Evolutionary conservation across 768 basidiomycete species (phyloP).

Genomic region (Rhizopogon roseolus): DNA sequence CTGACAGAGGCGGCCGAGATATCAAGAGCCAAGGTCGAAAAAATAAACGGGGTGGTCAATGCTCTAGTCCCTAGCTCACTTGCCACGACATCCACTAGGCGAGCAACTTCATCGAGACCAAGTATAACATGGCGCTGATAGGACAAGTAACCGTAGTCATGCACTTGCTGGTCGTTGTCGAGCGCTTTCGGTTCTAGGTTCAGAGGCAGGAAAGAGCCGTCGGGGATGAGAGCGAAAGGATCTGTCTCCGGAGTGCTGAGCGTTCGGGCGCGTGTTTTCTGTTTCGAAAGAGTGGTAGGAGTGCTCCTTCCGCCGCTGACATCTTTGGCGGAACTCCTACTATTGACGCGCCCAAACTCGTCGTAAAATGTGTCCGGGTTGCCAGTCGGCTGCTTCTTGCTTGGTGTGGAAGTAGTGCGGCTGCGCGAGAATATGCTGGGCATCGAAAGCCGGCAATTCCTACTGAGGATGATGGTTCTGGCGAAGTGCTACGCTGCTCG

Average conservation of each 20-base stretch:
- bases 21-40: constrained; percentile 85
- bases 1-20: constrained; percentile 70
- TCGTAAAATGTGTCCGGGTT: constrained; percentile 33
- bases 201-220: constrained; percentile 51
- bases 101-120: constrained; percentile 66
- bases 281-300: constrained; percentile 20
- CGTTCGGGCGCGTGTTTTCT: constrained; percentile 38
- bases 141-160: constrained; percentile 71
- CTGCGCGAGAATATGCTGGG: constrained; percentile 71
- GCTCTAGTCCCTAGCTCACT: constrained; percentile 69
- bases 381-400: constrained; percentile 31
- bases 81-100: constrained; percentile 66
- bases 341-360: constrained; percentile 62
- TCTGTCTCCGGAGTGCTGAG: constrained; percentile 31
- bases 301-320: constrained; percentile 16
- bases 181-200: constrained; percentile 45
- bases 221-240: constrained; percentile 36
- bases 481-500: constrained; percentile 7
- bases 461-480: background rate
- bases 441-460: constrained; percentile 38
- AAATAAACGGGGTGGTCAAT: constrained; percentile 87
- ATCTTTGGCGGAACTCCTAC: constrained; percentile 37
- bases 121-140: constrained; percentile 71
- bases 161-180: constrained; percentile 33
- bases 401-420: constrained; percentile 55